Conservation (phyloP, 257 asterid genomes). For the Anisodus acutangulus region DNA sequence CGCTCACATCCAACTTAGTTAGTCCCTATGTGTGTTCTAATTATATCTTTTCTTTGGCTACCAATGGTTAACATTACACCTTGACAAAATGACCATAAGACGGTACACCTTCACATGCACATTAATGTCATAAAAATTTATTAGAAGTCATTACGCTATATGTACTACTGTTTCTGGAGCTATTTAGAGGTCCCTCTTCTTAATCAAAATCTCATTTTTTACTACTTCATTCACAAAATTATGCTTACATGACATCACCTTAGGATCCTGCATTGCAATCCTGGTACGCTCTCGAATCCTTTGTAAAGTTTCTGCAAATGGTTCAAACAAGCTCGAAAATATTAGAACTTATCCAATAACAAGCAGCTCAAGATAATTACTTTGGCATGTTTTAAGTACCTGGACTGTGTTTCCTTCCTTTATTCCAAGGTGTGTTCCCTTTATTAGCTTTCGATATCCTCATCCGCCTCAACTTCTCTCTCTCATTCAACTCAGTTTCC, state of each 20-base stretch:
- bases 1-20: slow-evolving; percentile 20
- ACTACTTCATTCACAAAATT: slow-evolving; percentile 29
- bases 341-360: slow-evolving; percentile 24
- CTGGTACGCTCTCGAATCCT: slow-evolving; percentile 82
- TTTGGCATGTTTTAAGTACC: slow-evolving; percentile 47
- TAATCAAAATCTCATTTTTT: slow-evolving; percentile 25
- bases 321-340: slow-evolving; percentile 29
- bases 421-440: slow-evolving; percentile 96
- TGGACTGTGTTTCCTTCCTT: slow-evolving; percentile 90
- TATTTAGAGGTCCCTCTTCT: slow-evolving; percentile 11
- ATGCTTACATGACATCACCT: slow-evolving; percentile 96
- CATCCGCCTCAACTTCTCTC: slow-evolving; percentile 85
- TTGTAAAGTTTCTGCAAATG: slow-evolving; percentile 75
- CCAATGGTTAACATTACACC: not conserved
- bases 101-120: not conserved
- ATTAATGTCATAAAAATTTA: not conserved
- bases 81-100: not conserved
- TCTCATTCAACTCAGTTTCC: slow-evolving; percentile 61
- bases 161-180: not conserved
- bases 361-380: slow-evolving; percentile 3
- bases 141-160: not conserved
- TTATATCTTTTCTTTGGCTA: not conserved
- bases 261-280: slow-evolving; percentile 98
- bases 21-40: not conserved
- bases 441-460: slow-evolving; percentile 93